Conservation (phyloP, 768 basidiomycete species). For the Termitomyces sp. region DNA sequence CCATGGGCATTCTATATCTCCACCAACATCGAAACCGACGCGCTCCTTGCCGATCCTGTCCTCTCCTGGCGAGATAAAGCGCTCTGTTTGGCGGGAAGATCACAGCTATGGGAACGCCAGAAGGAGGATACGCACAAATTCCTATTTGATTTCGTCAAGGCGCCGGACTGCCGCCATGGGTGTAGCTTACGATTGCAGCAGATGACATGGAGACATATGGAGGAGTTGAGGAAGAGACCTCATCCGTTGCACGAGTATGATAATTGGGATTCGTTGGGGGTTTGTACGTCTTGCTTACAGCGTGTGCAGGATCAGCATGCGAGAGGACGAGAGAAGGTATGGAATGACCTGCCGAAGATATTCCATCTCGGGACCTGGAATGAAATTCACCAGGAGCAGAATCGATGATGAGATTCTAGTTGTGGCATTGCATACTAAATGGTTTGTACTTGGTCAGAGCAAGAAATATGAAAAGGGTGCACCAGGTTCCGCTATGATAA, state of each 20-base stretch:
- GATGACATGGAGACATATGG: slow-evolving; percentile 26
- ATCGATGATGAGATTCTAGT: background rate
- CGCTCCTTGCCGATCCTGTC: slow-evolving; percentile 27
- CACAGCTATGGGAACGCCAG: slow-evolving; percentile 33
- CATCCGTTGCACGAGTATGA: slow-evolving; percentile 34
- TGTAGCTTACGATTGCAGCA: slow-evolving; percentile 23
- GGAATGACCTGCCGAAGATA: slow-evolving; percentile 29
- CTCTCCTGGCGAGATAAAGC: slow-evolving; percentile 39
- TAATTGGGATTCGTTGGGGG: slow-evolving; percentile 26
- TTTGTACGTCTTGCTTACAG: slow-evolving; percentile 28
- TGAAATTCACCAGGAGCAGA: slow-evolving; percentile 25
- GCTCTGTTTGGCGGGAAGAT: slow-evolving; percentile 34
- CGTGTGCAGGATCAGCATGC: slow-evolving; percentile 25
- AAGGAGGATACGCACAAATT: slow-evolving; percentile 32
- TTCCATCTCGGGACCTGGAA: slow-evolving; percentile 35
- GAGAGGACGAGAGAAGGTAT: slow-evolving; percentile 30
- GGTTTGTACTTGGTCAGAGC: too few relatives aligned
- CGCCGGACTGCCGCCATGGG: slow-evolving; percentile 21
- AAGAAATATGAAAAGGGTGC: too few relatives aligned
- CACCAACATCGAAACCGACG: slow-evolving; percentile 30
- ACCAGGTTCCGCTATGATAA: too few relatives aligned
- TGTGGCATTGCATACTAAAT: background rate
- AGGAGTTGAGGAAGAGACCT: slow-evolving; percentile 28
- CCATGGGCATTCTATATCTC: slow-evolving; percentile 45
- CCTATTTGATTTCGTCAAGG: slow-evolving; percentile 29